Conservation (phyloP, 1,139 yeast genomes). For the Blastobotrys niveus region DNA sequence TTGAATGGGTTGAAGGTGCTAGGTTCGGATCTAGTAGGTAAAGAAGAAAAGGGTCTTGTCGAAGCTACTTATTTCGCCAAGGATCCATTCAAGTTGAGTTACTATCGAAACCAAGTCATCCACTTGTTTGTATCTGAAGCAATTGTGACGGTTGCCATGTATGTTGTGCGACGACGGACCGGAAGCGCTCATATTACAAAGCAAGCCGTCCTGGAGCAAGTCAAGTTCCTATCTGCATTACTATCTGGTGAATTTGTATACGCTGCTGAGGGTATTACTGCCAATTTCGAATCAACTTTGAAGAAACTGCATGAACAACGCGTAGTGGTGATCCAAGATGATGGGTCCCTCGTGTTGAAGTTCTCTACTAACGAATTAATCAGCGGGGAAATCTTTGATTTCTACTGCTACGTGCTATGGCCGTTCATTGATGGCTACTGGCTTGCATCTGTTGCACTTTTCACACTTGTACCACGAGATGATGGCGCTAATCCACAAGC, state of each 20-base stretch:
- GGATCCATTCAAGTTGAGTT: slow-evolving; percentile 40
- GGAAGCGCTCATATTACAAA: slow-evolving; percentile 14
- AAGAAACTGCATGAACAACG: slow-evolving; percentile 30
- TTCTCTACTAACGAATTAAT: slow-evolving; percentile 31
- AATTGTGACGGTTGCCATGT: slow-evolving; percentile 37
- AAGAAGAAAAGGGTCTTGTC: slow-evolving; percentile 32
- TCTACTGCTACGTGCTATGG: slow-evolving; percentile 41
- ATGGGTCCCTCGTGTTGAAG: slow-evolving; percentile 24
- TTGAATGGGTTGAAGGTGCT: slow-evolving; percentile 38
- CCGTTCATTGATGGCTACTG: slow-evolving; percentile 43
- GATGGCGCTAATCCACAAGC: slow-evolving; percentile 13
- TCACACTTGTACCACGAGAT: slow-evolving; percentile 31
- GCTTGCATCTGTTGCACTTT: slow-evolving; percentile 37
- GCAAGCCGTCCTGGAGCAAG: slow-evolving; percentile 28
- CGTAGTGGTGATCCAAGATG: slow-evolving; percentile 26
- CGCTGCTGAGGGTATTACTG: slow-evolving; percentile 35
- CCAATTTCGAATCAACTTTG: slow-evolving; percentile 34
- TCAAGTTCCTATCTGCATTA: slow-evolving; percentile 33
- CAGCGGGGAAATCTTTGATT: slow-evolving; percentile 36
- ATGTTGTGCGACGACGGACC: slow-evolving; percentile 24
- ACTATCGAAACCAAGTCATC: slow-evolving; percentile 41
- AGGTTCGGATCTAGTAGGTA: slow-evolving; percentile 37
- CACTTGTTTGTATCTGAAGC: slow-evolving; percentile 41
- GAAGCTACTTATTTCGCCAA: slow-evolving; percentile 39
- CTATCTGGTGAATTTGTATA: slow-evolving; percentile 41